Evolutionary conservation across 2,329 filamentous ascomycete genomes (phyloP), one percentile per base, ranked within the genome.

Genomic region (Hymenoscyphus occultus): DNA sequence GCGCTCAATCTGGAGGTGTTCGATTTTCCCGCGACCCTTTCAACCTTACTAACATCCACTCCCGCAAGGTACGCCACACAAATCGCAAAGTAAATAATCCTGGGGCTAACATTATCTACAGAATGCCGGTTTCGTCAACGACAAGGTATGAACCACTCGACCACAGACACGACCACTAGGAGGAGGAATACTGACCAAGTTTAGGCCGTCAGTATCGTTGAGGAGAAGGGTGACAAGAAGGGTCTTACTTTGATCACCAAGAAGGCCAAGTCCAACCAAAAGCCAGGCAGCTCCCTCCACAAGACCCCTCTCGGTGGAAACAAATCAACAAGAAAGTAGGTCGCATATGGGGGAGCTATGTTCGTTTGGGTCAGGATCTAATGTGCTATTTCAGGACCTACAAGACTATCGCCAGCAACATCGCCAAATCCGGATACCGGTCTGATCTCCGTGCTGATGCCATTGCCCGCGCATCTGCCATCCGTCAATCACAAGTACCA

Each of bases 11-110:
- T 76, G 93, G 91, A 77, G 90, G 91, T 79, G 84, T 90, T 75
- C 90, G 91, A 82, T 93, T 99, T 86, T 98, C 94, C 74, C 90
- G 91, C 75, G 94, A 98, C 79, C 92, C 93, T 76, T 83, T 97
- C 74, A 99, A 98, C 88, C 82, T 98, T 81, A 85, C 83, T 80
- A 98, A 97, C 90, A 84, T 89, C 82, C 90, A 96, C 85, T 89
- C 86, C 75, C 90, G 92, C 84, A 98, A 96, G 89, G 92, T 95
- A 81, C 71, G 78, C 65, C 73, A 39, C 62, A 22, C 19, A 19
- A 22, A 35, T 19, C n/a, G 32, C 22, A 10, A 63, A 40, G 60
- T 56, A 39, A 19, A 56, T 59, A 35, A 54, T 10, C 9, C 19
- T 54, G n/a, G 42, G 57, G 35, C 68, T 71, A 68, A 70, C 59